phyloP scores from a whole-genome alignment of 371 early-diverging fungal genomes.

The Mucor irregularis region DNA sequence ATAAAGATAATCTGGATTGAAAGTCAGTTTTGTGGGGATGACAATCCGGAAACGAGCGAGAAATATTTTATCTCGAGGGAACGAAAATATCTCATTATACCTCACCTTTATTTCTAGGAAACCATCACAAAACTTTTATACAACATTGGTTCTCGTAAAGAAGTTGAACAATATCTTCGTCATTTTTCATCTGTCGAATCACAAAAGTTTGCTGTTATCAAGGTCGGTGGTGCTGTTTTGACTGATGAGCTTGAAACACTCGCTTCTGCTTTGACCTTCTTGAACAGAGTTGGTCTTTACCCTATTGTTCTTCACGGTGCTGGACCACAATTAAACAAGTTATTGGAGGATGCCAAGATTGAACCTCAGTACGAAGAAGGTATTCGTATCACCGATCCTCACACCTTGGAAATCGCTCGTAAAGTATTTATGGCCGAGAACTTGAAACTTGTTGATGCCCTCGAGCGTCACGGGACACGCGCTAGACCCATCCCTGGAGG shows the following conservation, averaged over 20 bases:
- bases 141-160: conserved; percentile 97
- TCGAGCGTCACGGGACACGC: conserved; percentile 91
- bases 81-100: not conserved
- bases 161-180: conserved; percentile 95
- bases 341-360: conserved; percentile 85
- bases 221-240: conserved; percentile 97
- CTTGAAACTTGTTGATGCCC: conserved; percentile 92
- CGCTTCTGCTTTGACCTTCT: conserved; percentile 91
- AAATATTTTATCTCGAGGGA: no score
- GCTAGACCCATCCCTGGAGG: conserved; percentile 94
- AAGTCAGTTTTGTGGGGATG: no score
- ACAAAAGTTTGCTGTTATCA: conserved; percentile 99
- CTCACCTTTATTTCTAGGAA: conserved; percentile 60
- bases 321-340: conserved; percentile 92
- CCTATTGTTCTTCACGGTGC: conserved; percentile 98
- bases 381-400: conserved; percentile 92
- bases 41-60: no score
- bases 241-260: conserved; percentile 94
- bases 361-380: conserved; percentile 94
- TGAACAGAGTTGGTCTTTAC: conserved; percentile 94
- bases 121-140: conserved; percentile 95
- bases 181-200: conserved; percentile 95
- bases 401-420: conserved; percentile 90
- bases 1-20: conserved; percentile 16
- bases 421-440: conserved; percentile 92